Evolutionary conservation across 2,329 filamentous ascomycete genomes (phyloP), one percentile per base, ranked within the genome.

Genomic region (Graphilbum fragrans): DNA sequence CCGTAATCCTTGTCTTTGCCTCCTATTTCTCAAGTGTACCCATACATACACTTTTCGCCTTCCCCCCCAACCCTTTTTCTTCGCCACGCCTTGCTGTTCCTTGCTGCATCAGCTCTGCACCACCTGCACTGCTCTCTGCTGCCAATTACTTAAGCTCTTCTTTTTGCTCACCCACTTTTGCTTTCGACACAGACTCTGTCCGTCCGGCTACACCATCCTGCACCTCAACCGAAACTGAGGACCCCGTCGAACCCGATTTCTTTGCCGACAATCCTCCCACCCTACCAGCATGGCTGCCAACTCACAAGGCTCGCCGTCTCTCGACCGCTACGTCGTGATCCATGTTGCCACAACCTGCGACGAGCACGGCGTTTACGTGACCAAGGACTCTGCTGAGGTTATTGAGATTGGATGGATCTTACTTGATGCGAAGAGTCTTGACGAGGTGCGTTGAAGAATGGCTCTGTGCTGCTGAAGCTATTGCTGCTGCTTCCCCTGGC

Each of bases 331-430:
- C 66, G 83, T 95, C 51, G 86, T 98, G 57, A 94, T 96, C 61
- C 92, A 98, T 65, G 90, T 96, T 58, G 92, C 92, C 49, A 98
- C 92, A 29, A 98, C 92, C 53, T 98, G 92, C 66, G 92, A 98
- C 63, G 92, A 98, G 64, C 92, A 98, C 66, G 92, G 92, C 49
- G 92, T 98, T 51, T 98, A 98, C 64, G 92, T 98, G 45, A 98
- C 92, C 46, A 96, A 96, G 67, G 92, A 98, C 66, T 96, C 92
- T 45, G 92, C 92, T 48, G 92, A 98, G 69, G 92, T 98, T 52
- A 98, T 98, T 63, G 92, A 98, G 74, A 75, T 98, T 59, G 92
- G 90, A 49, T 98, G 92, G 92, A 94, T 96, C 58, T 68, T 98
- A 56, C 73, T 95, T 49, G 88, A 95, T 60, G 82, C 86, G 51